A percentile compares a stretch with the other conserved stretches of the same genome.
phyloP scores from a whole-genome alignment of 2,329 filamentous ascomycete species.

The Pseudogymnoascus sp. region DNA sequence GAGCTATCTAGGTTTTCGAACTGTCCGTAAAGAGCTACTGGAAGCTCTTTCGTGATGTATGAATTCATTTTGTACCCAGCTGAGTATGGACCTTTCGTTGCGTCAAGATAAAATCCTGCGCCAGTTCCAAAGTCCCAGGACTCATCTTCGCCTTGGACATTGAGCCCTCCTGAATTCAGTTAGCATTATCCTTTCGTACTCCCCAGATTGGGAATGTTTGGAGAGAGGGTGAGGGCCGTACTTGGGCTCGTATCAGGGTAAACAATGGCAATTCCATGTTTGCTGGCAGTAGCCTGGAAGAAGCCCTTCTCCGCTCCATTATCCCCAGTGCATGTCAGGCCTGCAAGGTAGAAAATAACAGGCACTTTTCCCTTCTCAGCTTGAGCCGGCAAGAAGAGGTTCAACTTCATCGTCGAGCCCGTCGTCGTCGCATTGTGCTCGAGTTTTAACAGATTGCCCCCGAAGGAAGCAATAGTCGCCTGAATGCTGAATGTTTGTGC shows the following conservation, averaged over 20 bases:
- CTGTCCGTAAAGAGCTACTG: constrained; percentile 60
- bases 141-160: constrained; percentile 78
- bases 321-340: constrained; percentile 89
- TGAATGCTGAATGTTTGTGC: constrained; percentile 66
- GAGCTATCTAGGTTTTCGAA: constrained; percentile 64
- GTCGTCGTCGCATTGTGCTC: constrained; percentile 73
- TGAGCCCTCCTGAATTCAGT: constrained; percentile 53
- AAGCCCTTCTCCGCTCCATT: constrained; percentile 79
- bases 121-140: constrained; percentile 85
- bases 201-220: not conserved
- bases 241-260: constrained; percentile 94
- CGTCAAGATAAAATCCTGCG: constrained; percentile 92
- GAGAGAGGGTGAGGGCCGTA: constrained; percentile 32
- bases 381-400: constrained; percentile 79
- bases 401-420: constrained; percentile 83
- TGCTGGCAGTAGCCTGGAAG: constrained; percentile 74
- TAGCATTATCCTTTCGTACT: not conserved
- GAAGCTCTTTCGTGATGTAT: constrained; percentile 88
- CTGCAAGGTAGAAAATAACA: constrained; percentile 86
- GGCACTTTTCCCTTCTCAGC: constrained; percentile 60
- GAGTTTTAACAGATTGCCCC: constrained; percentile 91
- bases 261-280: constrained; percentile 80
- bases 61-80: constrained; percentile 88
- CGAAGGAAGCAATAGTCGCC: constrained; percentile 82
- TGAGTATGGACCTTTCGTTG: constrained; percentile 65